Conservation (phyloP, 768 basidiomycete species). For the Tricholoma sp. region DNA sequence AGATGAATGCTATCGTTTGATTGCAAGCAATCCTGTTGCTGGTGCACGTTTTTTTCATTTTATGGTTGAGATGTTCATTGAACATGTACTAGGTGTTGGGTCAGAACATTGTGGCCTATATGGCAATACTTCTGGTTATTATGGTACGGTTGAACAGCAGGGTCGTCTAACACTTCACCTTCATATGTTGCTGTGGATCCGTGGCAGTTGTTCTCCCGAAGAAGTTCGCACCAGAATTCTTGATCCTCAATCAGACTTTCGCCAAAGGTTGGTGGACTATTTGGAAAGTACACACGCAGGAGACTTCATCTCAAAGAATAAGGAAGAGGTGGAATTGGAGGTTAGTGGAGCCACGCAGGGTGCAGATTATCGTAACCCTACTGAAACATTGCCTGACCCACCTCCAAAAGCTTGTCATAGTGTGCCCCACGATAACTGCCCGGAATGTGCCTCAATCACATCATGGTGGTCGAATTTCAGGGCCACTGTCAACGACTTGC, state of each 20-base stretch:
- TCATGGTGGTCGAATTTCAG: conserved; percentile 15
- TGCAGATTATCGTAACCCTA: conserved; percentile 7
- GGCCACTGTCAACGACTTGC: conserved; percentile 22
- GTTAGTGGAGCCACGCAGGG: too few relatives aligned
- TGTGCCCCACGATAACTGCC: neutral
- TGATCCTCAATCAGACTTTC: conserved; percentile 14
- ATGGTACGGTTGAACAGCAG: conserved; percentile 25
- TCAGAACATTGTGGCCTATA: neutral
- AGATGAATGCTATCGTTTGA: too few relatives aligned
- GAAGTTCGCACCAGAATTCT: conserved; percentile 24
- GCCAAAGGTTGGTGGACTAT: conserved; percentile 22
- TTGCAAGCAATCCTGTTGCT: too few relatives aligned
- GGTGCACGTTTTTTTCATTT: too few relatives aligned
- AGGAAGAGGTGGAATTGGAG: neutral
- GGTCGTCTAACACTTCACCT: conserved; percentile 15
- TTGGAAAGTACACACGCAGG: conserved; percentile 28
- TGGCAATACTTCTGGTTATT: neutral
- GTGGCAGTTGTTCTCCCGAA: conserved; percentile 20
- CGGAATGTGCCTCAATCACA: neutral
- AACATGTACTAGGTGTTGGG: neutral
- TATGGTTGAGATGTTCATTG: neutral
- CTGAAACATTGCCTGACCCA: conserved; percentile 16
- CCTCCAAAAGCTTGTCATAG: conserved; percentile 13
- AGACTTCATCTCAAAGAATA: conserved; percentile 7
- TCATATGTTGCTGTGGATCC: conserved; percentile 33